Evolutionary conservation across 495 filamentous ascomycete genomes (phyloP), one percentile per base, ranked within the genome.

Genomic region (Penicillium waksmanii): DNA sequence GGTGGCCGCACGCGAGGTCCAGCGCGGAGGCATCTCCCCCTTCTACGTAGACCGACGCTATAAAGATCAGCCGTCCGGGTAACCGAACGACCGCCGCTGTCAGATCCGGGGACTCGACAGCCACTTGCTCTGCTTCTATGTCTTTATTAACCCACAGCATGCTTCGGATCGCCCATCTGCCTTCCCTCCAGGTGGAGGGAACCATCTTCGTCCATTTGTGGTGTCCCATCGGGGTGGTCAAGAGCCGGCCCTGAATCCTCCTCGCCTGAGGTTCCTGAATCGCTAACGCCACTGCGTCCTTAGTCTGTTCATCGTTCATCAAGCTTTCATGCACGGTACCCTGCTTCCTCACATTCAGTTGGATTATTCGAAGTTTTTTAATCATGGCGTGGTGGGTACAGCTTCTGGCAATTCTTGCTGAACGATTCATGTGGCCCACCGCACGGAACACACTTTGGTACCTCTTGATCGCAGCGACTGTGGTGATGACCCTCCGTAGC

Each of bases 261-360:
- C 63, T 65, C 55, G 65, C 58, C 35, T 72, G 53, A 40, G 66
- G 64, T 65, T 73, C 66, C 11, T 61, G 43, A 25, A 71, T 64
- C 53, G 64, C 68, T 55, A 73, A 11, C 5, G 46, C 68, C 57
- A 40, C 64, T 44, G 49, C 58, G 10, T 61, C 43, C 19, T 44
- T 1, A 9, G 67, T 62, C 27, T 66, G 7, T 46, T 68, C 19
- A 38, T 73, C 60, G 36, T 74, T 74, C 62, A 72, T 69, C 12
- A 74, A 54, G 48, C 68, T 71, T 0, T 71, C 53, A 38, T 68
- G 57, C 42, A 71, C 63, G 15, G 33, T 49, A 1, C 63, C 59
- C 61, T 66, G 55, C 40, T 74, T 74, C n/a, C 66, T 62, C 46
- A 72, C 65, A 55, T 74, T 73, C 43, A 71, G 44, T 60, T 73